Evolutionary conservation across 1,284 basidiomycete genomes (phyloP).

Genomic region (Thelephora terrestris): DNA sequence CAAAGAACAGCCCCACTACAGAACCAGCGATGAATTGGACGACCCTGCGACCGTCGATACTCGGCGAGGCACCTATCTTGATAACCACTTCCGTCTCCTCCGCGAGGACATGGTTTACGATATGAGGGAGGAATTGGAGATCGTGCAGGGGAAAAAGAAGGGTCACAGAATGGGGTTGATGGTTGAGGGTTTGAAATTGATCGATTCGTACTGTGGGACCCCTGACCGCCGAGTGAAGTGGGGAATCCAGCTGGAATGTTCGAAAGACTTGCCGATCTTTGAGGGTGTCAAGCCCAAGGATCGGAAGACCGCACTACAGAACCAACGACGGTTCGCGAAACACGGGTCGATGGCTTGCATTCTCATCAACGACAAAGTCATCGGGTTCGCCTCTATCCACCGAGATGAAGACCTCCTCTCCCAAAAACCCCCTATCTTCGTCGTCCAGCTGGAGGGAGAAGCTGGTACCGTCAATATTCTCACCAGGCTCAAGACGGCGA

Average conservation of each 20-base stretch:
- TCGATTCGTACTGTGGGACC: conserved; percentile 33
- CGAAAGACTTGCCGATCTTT: conserved; percentile 18
- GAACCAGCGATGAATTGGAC: conserved; percentile 26
- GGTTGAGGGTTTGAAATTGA: background rate
- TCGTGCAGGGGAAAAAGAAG: conserved; percentile 31
- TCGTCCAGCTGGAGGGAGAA: conserved; percentile 38
- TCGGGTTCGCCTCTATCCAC: conserved; percentile 41
- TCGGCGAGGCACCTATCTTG: conserved; percentile 25
- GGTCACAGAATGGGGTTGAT: background rate
- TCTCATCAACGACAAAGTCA: conserved; percentile 34
- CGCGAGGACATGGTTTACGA: conserved; percentile 38
- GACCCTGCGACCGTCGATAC: conserved; percentile 24
- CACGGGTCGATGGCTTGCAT: conserved; percentile 46
- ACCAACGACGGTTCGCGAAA: conserved; percentile 34
- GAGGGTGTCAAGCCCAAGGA: conserved; percentile 3
- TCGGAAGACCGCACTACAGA: conserved; percentile 23
- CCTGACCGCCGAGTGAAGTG: conserved; percentile 46
- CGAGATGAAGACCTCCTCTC: conserved; percentile 43
- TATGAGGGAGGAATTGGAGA: conserved; percentile 47
- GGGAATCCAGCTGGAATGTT: conserved; percentile 44
- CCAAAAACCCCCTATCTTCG: conserved; percentile 35
- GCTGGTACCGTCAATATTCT: conserved; percentile 28
- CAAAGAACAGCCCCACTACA: conserved; percentile 22
- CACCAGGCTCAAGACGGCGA: conserved; percentile 26
- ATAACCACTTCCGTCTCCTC: conserved; percentile 33